A percentile compares a stretch with the other conserved stretches of the same genome.
Conservation (phyloP, 202 grass and related monocot species). For the Brachypodium distachyon region DNA sequence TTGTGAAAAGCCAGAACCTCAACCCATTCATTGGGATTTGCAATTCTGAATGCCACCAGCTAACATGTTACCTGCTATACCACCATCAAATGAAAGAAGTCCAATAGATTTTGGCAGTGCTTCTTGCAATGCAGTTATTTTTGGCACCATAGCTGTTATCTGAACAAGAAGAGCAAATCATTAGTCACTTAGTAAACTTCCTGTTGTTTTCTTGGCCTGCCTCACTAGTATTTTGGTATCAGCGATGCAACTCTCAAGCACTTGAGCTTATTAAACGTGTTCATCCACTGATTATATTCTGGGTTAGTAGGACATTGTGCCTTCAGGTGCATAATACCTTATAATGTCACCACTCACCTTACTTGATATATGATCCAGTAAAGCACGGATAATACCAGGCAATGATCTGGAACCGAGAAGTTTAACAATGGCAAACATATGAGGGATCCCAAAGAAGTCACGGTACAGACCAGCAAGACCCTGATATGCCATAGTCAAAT, state of each 20-base stretch:
- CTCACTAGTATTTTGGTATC: conserved; percentile 1
- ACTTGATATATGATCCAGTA: conserved; percentile 96
- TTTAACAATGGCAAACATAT: conserved; percentile 97
- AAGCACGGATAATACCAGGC: conserved; percentile 86
- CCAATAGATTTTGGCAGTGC: conserved; percentile 86
- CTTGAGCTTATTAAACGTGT: not conserved
- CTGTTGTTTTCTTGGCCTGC: not conserved
- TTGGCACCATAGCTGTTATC: conserved; percentile 85
- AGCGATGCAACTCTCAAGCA: not conserved
- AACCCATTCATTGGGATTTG: conserved; percentile 2
- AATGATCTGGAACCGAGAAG: conserved; percentile 95
- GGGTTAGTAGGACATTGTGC: not conserved
- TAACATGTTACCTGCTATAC: conserved; percentile 68
- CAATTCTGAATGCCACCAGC: not conserved
- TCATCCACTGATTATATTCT: not conserved
- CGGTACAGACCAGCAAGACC: conserved; percentile 65
- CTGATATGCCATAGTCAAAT: conserved; percentile 83
- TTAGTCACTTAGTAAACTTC: conserved; percentile 12
- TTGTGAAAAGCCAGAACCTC: not conserved
- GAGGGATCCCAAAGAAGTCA: conserved; percentile 96
- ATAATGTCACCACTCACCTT: conserved; percentile 52
- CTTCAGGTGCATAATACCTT: conserved; percentile 10
- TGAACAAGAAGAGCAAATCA: conserved; percentile 30
- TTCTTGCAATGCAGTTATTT: conserved; percentile 86
- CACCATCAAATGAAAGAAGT: conserved; percentile 95